Base-by-base conservation (phyloP, 768 basidiomycete genomes). In the Kwoniella dejecticola region DNA sequence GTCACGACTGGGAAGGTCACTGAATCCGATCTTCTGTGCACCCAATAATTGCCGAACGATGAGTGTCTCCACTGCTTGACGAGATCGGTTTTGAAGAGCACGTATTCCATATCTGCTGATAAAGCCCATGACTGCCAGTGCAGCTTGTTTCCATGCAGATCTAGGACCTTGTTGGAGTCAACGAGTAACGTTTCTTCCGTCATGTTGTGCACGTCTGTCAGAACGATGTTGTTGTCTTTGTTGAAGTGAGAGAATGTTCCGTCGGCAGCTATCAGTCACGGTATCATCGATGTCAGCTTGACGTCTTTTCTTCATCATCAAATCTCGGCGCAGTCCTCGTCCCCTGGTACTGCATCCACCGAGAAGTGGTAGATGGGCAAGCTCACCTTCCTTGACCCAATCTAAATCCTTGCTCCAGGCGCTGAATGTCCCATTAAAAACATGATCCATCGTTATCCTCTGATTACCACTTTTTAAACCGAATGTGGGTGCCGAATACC, bases 21-120 rank as follows among this genome's bases (percentile, higher is more conserved):
- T 62, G 87, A 85, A 7, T 86, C 83, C 24, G 82, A 84, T 41
- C 97, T 81, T 68, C 86, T 84, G 80, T 96, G 88, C n/a, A 99
- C 83, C 77, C 91, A 95, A 76, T 93, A 98, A 78, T 94, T 97
- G 17, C 89, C 89, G 73, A 88, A 88, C 57, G 86, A 87, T 5
- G 93, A 96, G 78, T 88, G 84, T 46, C 96, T 86, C 96, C 96
- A 99, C 87, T 94, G 90, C 88, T 96, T 94, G 57, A 80, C 79
- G 68, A 85, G 79, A 73, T 90, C 82, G 0, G 90, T 82, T 74
- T 90, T 88, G 52, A 99, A 80, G 19, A 98, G 84, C 50, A 98
- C 83, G 79, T 90, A 89, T 72, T 89, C 85, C 88, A 91, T 89
- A 79, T 98, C 92, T 2, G 91, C 84, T 1, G 95, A 97, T 13